Evolutionary conservation across 345 rosid genomes (phyloP).

Genomic region (Orychophragmus violaceus): DNA sequence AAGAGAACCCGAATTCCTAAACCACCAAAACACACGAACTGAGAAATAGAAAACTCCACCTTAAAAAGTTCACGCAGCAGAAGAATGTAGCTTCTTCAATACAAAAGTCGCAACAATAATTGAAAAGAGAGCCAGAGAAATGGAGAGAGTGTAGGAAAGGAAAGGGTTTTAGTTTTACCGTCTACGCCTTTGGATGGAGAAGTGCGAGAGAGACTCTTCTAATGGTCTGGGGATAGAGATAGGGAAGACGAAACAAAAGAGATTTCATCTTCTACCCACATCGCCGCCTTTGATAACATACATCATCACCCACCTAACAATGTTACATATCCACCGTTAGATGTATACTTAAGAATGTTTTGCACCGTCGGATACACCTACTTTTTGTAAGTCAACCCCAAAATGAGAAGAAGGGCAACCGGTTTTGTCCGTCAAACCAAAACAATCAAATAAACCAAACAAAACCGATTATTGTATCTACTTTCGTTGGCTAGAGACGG

Average conservation of each 20-base stretch:
- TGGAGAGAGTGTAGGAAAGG: background rate
- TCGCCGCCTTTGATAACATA: slow-evolving; percentile 21
- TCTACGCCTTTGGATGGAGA: slow-evolving; percentile 2
- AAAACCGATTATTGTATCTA: slow-evolving; percentile 15
- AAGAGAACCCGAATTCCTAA: slow-evolving; percentile 3
- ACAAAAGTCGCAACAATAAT: background rate
- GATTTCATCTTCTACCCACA: background rate
- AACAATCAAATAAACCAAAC: background rate
- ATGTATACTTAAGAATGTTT: background rate
- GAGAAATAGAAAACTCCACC: background rate
- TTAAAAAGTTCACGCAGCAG: background rate
- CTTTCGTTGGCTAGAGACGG: slow-evolving; percentile 28
- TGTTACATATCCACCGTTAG: slow-evolving; percentile 5
- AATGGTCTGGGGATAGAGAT: slow-evolving; percentile 31
- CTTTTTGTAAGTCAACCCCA: background rate
- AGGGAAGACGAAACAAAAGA: background rate
- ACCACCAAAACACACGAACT: background rate
- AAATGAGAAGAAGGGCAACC: background rate
- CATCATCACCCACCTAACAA: slow-evolving; percentile 5
- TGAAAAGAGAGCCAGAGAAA: background rate
- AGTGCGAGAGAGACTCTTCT: background rate
- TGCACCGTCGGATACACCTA: slow-evolving; percentile 6
- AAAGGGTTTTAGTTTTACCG: slow-evolving; percentile 10
- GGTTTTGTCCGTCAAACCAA: background rate
- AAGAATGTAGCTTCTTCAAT: slow-evolving; percentile 1